Base-by-base conservation (phyloP, 108 stramenopile species). In the Hondaea fermentalgiana region DNA sequence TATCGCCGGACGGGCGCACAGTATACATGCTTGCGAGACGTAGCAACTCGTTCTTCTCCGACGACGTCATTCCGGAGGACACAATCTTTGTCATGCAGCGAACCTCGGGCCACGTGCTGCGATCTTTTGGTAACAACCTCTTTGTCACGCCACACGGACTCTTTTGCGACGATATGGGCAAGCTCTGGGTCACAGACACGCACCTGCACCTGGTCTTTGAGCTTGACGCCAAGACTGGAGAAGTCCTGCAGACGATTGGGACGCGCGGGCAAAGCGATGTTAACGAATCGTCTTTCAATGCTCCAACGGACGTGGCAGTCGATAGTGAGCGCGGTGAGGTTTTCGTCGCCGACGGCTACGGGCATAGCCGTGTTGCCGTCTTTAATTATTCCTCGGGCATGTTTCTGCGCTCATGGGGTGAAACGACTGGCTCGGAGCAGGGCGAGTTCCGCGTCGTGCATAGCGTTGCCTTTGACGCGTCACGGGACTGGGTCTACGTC, bases 41-140 rank as follows among this genome's bases (percentile, higher is more conserved):
- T 6, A 21, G 43, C 12, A 83, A 83, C 51, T 6, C 12, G n/a
- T 83, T 53, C 23, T 12, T 21, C 25, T 28, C 17, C 25, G 51
- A 10, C 6, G 23, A 21, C 8, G 16, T 28, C 0, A 83, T 83
- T 23, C 0, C 51, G 10, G 45, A 47, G 8, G 76, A 47, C 25
- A 83, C 76, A 12, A 83, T 83, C 51, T 83, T 83, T 83, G 76
- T 83, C 49, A 21, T 83, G 14, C 49, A 83, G 76, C 51, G 49
- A 12, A 53, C 76, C 45, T 25, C 76, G 43, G 76, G 76, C 49
- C 49, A 47, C 45, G 51, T 83, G n/a, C 51, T 23, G n/a, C 45
- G 76, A 8, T 83, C 45, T 35, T 83, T 83, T 23, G 76, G 76
- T 12, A 45, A 43, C 3, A 53, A 83, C 49, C 5, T 83, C 1